phyloP scores from a whole-genome alignment of 2,329 filamentous ascomycete species.

The Sarocladiaceae sp. region DNA sequence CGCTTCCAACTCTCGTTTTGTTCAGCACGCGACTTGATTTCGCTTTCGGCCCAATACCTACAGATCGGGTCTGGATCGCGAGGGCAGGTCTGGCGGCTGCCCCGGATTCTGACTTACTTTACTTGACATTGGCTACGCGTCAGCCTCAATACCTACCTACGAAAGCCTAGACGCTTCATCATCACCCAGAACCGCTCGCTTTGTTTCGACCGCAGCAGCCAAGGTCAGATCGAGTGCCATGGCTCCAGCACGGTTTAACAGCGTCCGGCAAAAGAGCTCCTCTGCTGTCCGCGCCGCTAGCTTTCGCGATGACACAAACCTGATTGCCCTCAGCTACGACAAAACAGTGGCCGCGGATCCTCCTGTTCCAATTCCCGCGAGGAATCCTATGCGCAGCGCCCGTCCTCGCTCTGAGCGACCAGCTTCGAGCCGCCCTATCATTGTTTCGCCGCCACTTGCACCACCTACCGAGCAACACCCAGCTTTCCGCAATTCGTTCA shows the following conservation, averaged over 20 bases:
- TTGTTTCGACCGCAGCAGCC: too few relatives aligned
- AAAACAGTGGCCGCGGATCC: slow-evolving; percentile 50
- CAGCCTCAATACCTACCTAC: background rate
- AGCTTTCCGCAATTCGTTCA: slow-evolving; percentile 35
- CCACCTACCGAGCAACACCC: slow-evolving; percentile 48
- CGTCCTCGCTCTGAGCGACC: background rate
- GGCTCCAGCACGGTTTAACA: slow-evolving; percentile 24
- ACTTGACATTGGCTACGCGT: background rate
- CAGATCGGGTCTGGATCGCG: background rate
- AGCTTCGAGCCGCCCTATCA: slow-evolving; percentile 18
- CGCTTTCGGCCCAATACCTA: background rate
- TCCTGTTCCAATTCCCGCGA: slow-evolving; percentile 2
- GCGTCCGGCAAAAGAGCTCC: slow-evolving; percentile 35
- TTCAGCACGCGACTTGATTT: background rate
- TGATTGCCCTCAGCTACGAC: slow-evolving; percentile 55
- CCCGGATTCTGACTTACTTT: background rate
- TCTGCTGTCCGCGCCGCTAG: slow-evolving; percentile 25
- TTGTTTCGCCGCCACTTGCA: slow-evolving; percentile 27
- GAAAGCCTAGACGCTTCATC: background rate
- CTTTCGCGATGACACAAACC: slow-evolving; percentile 41
- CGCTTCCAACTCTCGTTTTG: background rate
- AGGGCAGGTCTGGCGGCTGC: slow-evolving; percentile 1
- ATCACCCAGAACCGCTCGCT: background rate
- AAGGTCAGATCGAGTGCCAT: background rate
- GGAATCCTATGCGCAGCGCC: slow-evolving; percentile 1